phyloP scores from a whole-genome alignment of 441 rosid species.

The Erodium trifolium region DNA sequence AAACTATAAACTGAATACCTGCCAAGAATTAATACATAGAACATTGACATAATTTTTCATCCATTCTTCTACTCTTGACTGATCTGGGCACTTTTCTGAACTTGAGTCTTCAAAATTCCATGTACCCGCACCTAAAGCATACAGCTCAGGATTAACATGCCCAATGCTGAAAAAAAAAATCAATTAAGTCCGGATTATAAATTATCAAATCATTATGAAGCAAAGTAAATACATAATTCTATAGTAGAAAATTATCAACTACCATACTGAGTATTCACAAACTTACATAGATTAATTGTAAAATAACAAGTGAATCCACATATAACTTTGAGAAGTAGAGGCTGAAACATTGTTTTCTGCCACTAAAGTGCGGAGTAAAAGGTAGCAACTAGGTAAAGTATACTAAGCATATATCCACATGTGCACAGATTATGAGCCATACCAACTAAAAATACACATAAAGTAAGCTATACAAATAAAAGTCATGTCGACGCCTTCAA shows the following conservation, averaged over 20 bases:
- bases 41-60: slow-evolving; percentile 54
- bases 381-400: neutral
- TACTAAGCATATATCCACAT: neutral
- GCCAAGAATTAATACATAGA: slow-evolving; percentile 89
- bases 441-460: slow-evolving; percentile 2
- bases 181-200: neutral
- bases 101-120: slow-evolving; percentile 37
- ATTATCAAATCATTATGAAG: neutral
- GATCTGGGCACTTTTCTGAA: slow-evolving; percentile 23
- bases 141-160: slow-evolving; percentile 82
- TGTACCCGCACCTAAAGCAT: slow-evolving; percentile 68
- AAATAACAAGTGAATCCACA: neutral
- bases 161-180: slow-evolving; percentile 58
- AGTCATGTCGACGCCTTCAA: neutral
- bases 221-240: neutral
- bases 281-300: neutral
- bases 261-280: neutral
- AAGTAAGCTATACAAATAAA: neutral
- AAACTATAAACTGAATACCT: slow-evolving; percentile 38
- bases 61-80: slow-evolving; percentile 42
- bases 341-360: neutral
- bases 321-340: slow-evolving; percentile 4
- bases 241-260: slow-evolving; percentile 2
- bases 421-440: neutral
- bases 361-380: slow-evolving; percentile 6